Conservation (phyloP, 2,329 filamentous ascomycete species). For the Thermochaetoides dissita region DNA sequence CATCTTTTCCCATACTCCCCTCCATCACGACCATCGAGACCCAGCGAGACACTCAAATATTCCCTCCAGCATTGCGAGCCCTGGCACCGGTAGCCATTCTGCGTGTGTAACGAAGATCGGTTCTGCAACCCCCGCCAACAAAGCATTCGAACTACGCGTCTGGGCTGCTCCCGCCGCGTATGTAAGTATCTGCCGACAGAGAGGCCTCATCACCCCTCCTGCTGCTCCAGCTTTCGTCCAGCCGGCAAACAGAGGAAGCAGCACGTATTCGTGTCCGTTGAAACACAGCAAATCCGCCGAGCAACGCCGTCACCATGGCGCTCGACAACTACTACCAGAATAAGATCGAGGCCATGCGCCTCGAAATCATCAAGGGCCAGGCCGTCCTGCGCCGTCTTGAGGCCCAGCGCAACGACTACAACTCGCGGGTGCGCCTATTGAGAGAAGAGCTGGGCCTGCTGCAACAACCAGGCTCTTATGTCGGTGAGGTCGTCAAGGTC, state of each 20-base stretch:
- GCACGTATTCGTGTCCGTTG: no score
- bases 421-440: constrained; percentile 87
- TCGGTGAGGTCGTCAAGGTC: constrained; percentile 98
- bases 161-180: no score
- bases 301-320: constrained; percentile 57
- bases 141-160: no score
- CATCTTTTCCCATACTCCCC: constrained; percentile 1
- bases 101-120: not conserved
- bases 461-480: constrained; percentile 95
- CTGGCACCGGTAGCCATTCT: constrained; percentile 1
- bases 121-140: no score
- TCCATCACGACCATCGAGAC: constrained; percentile 2
- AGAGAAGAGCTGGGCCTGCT: constrained; percentile 90
- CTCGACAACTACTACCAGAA: constrained; percentile 99
- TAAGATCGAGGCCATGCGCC: constrained; percentile 99
- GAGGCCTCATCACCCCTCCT: not conserved
- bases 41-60: no score
- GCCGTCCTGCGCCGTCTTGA: constrained; percentile 87
- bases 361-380: constrained; percentile 98
- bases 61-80: not conserved
- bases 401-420: constrained; percentile 98
- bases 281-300: not conserved
- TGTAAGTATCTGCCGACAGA: no score
- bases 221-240: not conserved
- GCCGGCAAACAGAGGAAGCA: no score